phyloP scores from a whole-genome alignment of 2,329 filamentous ascomycete genomes.

The Alternaria viburni region DNA sequence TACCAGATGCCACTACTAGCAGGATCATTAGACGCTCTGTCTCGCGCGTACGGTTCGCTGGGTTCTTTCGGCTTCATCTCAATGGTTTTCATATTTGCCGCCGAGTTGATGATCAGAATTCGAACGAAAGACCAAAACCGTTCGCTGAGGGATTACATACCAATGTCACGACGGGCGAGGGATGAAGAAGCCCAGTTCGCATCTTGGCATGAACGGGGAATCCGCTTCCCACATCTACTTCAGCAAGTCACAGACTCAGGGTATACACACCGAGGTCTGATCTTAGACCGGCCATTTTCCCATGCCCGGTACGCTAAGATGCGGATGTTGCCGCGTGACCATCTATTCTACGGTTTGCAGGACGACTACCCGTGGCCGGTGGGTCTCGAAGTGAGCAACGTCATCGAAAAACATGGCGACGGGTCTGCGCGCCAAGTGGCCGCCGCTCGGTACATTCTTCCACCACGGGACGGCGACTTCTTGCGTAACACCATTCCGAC shows the following conservation, averaged over 20 bases:
- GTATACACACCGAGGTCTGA: background rate
- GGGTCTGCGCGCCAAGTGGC: background rate
- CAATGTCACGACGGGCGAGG: background rate
- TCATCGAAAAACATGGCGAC: background rate
- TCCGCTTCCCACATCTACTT: background rate
- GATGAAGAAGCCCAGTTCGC: background rate
- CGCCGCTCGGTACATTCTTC: background rate
- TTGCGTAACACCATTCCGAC: background rate
- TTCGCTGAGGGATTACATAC: background rate
- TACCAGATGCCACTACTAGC: background rate
- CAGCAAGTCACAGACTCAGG: background rate
- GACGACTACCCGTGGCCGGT: background rate
- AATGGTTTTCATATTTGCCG: background rate
- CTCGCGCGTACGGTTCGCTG: background rate
- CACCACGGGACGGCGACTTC: background rate
- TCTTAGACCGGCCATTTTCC: background rate
- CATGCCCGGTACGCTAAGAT: background rate
- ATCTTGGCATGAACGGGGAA: background rate
- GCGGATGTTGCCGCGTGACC: background rate
- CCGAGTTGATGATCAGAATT: background rate
- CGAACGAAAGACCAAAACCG: background rate
- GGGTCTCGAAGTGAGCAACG: background rate
- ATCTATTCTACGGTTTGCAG: background rate
- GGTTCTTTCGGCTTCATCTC: background rate
- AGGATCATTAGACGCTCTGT: background rate